These are phyloP conservation scores for Hypsizygus ulmarius DNA, from an alignment of 1,284 basidiomycete species.

Conservation along the genomic window DNA sequence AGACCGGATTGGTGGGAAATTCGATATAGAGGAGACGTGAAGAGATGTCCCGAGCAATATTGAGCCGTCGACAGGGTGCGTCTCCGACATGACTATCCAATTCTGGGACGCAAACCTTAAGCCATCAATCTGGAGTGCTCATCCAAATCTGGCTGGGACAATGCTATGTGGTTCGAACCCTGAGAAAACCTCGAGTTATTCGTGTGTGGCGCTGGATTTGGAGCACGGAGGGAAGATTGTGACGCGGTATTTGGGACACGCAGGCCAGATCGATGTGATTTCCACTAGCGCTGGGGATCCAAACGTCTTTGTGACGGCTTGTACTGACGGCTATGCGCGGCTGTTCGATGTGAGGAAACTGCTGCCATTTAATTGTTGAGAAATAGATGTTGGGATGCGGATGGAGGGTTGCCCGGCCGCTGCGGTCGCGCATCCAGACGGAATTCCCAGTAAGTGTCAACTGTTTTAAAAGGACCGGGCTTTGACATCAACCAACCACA, in stretches of 20 bases:
- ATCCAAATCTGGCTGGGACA: slow-evolving; percentile 19
- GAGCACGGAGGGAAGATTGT: slow-evolving; percentile 26
- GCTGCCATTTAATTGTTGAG: slow-evolving; percentile 25
- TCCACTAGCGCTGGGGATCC: slow-evolving; percentile 31
- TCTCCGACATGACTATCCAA: slow-evolving; percentile 18
- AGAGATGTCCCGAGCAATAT: slow-evolving; percentile 27
- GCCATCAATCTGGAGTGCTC: slow-evolving; percentile 26
- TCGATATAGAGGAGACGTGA: slow-evolving; percentile 20
- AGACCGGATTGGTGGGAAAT: slow-evolving; percentile 25
- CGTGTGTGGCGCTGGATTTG: slow-evolving; percentile 30
- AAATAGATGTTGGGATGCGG: slow-evolving; percentile 9
- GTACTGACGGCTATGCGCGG: slow-evolving; percentile 34
- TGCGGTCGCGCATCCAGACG: slow-evolving; percentile 23
- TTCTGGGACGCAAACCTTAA: slow-evolving; percentile 22
- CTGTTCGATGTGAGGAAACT: slow-evolving; percentile 35
- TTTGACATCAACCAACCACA: background rate
- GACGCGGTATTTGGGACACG: slow-evolving; percentile 36
- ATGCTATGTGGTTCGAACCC: slow-evolving; percentile 26
- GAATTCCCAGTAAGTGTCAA: slow-evolving; percentile 22
- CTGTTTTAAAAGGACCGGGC: background rate
- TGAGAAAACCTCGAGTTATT: slow-evolving; percentile 3
- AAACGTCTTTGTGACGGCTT: slow-evolving; percentile 35
- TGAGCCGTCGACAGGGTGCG: slow-evolving; percentile 30
- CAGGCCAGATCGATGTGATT: slow-evolving; percentile 25
- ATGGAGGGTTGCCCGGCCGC: slow-evolving; percentile 14